A percentile compares a stretch with the other conserved stretches of the same genome.
These are phyloP conservation scores for Cryomyces antarcticus DNA, from an alignment of 495 filamentous ascomycete species.

Conservation along the genomic window DNA sequence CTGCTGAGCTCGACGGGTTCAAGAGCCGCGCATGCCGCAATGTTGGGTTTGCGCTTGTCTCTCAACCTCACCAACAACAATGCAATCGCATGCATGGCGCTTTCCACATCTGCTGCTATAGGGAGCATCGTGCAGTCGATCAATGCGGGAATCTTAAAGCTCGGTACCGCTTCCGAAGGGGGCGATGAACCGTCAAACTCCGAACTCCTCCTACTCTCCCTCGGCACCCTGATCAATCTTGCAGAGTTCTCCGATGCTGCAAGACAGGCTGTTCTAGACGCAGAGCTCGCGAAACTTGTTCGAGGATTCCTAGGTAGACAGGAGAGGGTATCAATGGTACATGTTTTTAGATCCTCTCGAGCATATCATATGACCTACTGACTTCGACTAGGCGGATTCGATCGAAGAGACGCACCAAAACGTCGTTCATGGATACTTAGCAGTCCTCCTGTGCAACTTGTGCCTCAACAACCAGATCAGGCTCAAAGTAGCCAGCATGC, in stretches of 20 bases:
- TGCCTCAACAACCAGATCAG: constrained; percentile 38
- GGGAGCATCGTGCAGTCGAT: constrained; percentile 30
- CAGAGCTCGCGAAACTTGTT: no score
- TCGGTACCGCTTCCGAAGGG: not conserved
- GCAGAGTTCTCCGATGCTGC: constrained; percentile 49
- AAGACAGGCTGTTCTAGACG: not conserved
- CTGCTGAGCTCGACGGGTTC: not conserved
- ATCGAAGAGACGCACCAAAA: constrained; percentile 55
- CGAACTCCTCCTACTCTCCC: constrained; percentile 54
- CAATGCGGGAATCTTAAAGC: constrained; percentile 9
- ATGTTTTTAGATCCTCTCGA: not conserved
- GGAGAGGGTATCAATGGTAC: not conserved
- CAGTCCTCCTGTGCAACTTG: constrained; percentile 64
- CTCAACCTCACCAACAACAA: constrained; percentile 83
- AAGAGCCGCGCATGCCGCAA: not conserved
- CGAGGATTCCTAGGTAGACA: no score
- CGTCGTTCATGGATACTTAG: constrained; percentile 78
- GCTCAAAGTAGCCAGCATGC: constrained; percentile 25
- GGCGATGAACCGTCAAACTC: constrained; percentile 19
- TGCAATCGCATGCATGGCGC: constrained; percentile 38
- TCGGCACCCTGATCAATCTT: constrained; percentile 80
- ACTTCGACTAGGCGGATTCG: constrained; percentile 3
- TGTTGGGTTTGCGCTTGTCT: constrained; percentile 39
- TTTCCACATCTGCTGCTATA: constrained; percentile 38
- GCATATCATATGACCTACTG: not conserved